These are phyloP conservation scores for Erodium chrysanthum DNA, from an alignment of 441 rosid species.

Conservation along the genomic window DNA sequence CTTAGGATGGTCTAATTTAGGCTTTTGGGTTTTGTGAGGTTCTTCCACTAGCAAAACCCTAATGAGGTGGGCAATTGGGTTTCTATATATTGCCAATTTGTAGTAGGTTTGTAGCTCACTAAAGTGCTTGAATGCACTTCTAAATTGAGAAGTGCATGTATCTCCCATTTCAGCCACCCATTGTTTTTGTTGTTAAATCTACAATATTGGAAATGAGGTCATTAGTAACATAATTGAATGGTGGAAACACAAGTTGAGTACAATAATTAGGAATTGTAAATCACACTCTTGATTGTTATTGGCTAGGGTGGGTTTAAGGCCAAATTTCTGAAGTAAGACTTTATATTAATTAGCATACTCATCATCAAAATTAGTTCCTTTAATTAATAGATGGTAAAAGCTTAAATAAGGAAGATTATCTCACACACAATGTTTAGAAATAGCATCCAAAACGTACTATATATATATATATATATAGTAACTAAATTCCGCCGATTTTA, in stretches of 20 bases:
- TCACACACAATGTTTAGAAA: no score
- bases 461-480: no score
- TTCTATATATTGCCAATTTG: slow-evolving; percentile 7
- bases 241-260: not conserved
- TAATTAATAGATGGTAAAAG: no score
- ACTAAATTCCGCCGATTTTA: no score
- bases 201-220: not conserved
- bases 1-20: slow-evolving; percentile 2
- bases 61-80: not conserved
- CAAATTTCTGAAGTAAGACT: not conserved
- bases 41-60: not conserved
- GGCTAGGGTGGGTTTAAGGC: not conserved
- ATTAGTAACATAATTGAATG: not conserved
- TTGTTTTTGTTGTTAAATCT: not conserved
- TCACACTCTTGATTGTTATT: not conserved
- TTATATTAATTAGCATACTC: no score
- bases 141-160: slow-evolving; percentile 1
- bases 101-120: slow-evolving; percentile 5
- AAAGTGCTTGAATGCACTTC: slow-evolving; percentile 1
- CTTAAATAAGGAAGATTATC: no score
- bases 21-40: slow-evolving; percentile 2
- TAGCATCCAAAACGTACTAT: no score
- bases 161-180: slow-evolving; percentile 2
- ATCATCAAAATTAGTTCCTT: no score
- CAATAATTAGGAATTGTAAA: not conserved